A percentile compares a stretch with the other conserved stretches of the same genome.
Evolutionary conservation across 352 stramenopile species (phyloP).

Genomic region (Phytophthora sojae): DNA sequence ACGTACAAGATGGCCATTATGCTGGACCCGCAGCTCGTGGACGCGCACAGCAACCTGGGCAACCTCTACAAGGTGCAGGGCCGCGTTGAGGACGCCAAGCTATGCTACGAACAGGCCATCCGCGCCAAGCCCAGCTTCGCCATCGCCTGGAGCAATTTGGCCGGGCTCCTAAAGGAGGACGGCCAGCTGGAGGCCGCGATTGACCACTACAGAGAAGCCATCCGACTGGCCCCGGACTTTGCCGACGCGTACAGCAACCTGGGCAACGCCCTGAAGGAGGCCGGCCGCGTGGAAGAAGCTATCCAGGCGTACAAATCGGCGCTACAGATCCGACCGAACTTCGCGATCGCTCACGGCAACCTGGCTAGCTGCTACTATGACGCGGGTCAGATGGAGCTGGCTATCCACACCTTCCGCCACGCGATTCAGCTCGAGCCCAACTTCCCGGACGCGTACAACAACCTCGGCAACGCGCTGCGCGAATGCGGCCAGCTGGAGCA

Average conservation of each 20-base stretch:
- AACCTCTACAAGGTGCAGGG: conserved; percentile 94
- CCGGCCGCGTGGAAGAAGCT: conserved; percentile 69
- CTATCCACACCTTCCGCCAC: conserved; percentile 90
- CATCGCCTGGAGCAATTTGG: conserved; percentile 94
- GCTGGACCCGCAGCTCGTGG: conserved; percentile 88
- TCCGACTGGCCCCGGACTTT: conserved; percentile 84
- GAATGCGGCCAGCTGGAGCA: conserved; percentile 86
- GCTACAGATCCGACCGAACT: conserved; percentile 87
- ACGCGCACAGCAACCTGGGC: conserved; percentile 95
- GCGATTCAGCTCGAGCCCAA: conserved; percentile 94
- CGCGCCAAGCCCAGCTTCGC: conserved; percentile 90
- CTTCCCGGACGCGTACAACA: conserved; percentile 95
- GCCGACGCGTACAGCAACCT: conserved; percentile 90
- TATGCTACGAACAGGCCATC: conserved; percentile 93
- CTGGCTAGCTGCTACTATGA: conserved; percentile 93
- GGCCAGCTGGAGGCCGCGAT: conserved; percentile 84
- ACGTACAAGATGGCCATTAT: conserved; percentile 96
- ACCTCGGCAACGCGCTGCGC: conserved; percentile 92
- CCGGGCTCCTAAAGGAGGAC: conserved; percentile 92
- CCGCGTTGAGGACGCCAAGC: conserved; percentile 85
- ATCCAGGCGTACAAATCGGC: conserved; percentile 89
- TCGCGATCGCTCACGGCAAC: conserved; percentile 94
- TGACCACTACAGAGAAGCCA: conserved; percentile 88
- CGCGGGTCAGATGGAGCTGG: conserved; percentile 80
- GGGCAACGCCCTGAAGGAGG: conserved; percentile 87